Evolutionary conservation across 148 eudicot species (phyloP).

Genomic region (Limonium bicolor): DNA sequence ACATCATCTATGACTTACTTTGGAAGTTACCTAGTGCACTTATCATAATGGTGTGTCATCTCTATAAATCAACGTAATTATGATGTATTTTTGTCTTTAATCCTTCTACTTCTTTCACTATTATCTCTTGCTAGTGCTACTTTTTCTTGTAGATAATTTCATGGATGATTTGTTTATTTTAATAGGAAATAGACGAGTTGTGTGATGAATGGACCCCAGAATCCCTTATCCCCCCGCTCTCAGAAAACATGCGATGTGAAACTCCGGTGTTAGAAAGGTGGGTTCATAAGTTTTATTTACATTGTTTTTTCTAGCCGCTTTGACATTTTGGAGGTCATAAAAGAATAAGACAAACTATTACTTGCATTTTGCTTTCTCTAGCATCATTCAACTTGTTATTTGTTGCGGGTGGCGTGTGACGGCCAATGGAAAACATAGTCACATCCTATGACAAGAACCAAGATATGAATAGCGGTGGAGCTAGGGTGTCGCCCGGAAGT

Average conservation of each 20-base stretch:
- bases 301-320: too few species aligned
- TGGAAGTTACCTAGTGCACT: neutral
- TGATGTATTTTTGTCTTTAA: neutral
- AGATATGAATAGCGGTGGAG: too few species aligned
- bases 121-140: neutral
- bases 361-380: too few species aligned
- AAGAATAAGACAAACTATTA: too few species aligned
- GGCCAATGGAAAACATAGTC: too few species aligned
- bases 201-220: conserved; percentile 99
- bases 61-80: neutral
- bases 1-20: neutral
- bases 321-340: too few species aligned
- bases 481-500: too few species aligned
- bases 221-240: conserved; percentile 68
- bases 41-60: neutral
- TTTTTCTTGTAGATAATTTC: neutral
- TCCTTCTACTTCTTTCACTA: neutral
- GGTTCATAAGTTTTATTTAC: too few species aligned
- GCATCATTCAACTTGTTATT: too few species aligned
- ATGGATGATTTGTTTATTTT: neutral
- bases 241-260: conserved; percentile 60
- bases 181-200: conserved; percentile 84
- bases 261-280: conserved; percentile 87
- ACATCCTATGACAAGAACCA: too few species aligned
- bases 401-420: too few species aligned